Conservation (phyloP, 768 basidiomycete species). For the Amanita thiersii region DNA sequence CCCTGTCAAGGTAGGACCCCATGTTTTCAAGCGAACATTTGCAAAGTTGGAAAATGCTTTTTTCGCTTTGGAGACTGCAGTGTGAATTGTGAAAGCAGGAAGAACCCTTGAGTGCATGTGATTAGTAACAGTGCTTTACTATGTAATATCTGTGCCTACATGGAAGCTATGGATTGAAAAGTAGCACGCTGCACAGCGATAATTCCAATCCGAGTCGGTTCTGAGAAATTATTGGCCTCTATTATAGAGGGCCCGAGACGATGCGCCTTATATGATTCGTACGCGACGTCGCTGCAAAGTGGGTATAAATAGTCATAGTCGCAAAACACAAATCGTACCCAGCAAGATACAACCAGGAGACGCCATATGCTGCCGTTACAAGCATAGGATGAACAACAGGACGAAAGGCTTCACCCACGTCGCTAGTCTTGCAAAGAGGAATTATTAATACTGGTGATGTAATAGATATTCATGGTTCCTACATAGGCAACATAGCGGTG, state of each 20-base stretch:
- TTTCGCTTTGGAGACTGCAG: constrained; percentile 66
- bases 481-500: constrained; percentile 76
- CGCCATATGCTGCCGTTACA: constrained; percentile 71
- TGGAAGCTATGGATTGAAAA: constrained; percentile 78
- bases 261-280: constrained; percentile 76
- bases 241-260: constrained; percentile 55
- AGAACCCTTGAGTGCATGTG: constrained; percentile 47
- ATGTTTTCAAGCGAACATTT: constrained; percentile 51
- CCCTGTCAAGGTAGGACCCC: constrained; percentile 74
- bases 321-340: constrained; percentile 25
- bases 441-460: constrained; percentile 1
- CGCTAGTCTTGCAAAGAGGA: constrained; percentile 50
- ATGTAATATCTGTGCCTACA: constrained; percentile 36
- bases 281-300: constrained; percentile 54
- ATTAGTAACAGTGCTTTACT: constrained; percentile 4
- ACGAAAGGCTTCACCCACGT: constrained; percentile 77
- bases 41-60: constrained; percentile 53
- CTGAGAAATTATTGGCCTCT: constrained; percentile 64
- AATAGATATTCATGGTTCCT: constrained; percentile 23
- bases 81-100: constrained; percentile 81
- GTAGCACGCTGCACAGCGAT: constrained; percentile 69
- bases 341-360: constrained; percentile 75
- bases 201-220: constrained; percentile 59
- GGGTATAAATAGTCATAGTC: constrained; percentile 1
- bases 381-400: constrained; percentile 67